These are phyloP conservation scores for Leccinum variicolor DNA, from an alignment of 768 basidiomycete genomes.

Conservation along the genomic window DNA sequence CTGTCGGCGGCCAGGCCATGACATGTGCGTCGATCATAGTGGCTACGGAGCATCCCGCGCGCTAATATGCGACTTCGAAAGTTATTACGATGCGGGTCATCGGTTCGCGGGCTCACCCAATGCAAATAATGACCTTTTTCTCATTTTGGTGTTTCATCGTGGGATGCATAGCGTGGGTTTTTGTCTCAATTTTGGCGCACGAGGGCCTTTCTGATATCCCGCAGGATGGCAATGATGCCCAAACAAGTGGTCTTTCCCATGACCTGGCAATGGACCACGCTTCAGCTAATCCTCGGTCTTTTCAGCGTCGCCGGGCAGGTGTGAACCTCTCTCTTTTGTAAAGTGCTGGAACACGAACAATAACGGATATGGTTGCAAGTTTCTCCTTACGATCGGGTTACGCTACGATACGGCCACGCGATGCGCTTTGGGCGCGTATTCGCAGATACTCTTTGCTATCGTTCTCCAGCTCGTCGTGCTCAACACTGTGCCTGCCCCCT, in stretches of 20 bases:
- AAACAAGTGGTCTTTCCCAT: conserved; percentile 15
- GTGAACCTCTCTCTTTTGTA: background rate
- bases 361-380: conserved; percentile 26
- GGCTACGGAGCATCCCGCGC: background rate
- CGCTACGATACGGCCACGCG: conserved; percentile 64
- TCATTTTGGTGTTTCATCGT: conserved; percentile 49
- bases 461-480: conserved; percentile 67
- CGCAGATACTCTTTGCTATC: conserved; percentile 64
- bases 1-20: conserved; percentile 62
- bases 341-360: too few species aligned
- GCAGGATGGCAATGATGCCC: conserved; percentile 9
- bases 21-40: conserved; percentile 53
- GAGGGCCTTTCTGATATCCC: background rate
- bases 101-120: conserved; percentile 69
- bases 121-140: conserved; percentile 71
- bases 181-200: background rate
- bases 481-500: conserved; percentile 50
- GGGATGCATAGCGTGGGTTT: conserved; percentile 8
- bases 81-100: conserved; percentile 61
- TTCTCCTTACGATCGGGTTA: conserved; percentile 55
- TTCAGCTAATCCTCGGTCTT: conserved; percentile 16
- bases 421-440: conserved; percentile 60
- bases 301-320: conserved; percentile 19
- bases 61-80: conserved; percentile 14
- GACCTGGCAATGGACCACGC: conserved; percentile 14